Evolutionary conservation across 1,284 basidiomycete genomes (phyloP), one percentile per base, ranked within the genome.

Genomic region (Trametes hirsuta): DNA sequence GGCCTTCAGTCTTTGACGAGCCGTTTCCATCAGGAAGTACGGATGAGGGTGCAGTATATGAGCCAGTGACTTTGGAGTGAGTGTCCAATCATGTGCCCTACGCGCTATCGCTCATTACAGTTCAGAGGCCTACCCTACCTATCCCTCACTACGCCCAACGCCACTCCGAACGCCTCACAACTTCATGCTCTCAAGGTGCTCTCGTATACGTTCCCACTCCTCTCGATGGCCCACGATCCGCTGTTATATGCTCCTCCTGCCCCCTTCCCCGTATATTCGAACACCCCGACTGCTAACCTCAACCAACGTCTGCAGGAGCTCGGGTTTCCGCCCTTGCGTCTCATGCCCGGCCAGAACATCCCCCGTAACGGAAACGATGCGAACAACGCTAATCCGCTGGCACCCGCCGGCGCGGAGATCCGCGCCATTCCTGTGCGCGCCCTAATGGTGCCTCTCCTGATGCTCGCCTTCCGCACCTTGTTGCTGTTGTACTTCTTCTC

Each of bases 401-500:
- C 39, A 9, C 25, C 37, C 6, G 57, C 70, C 53, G 77, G 68
- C 61, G 59, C 69, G 58, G 80, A 81, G 51, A 72, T 83, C 59
- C 71, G 79, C 25, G 72, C 83, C 45, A 76, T 87, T 22, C 83
- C 82, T 3, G 59, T 88, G 41, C 83, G 86, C 24, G 85, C 88
- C 8, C 77, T 92, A 12, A 68, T 92, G 41, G 78, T 84, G 12
- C 88, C 91, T 0, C 70, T 93, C 10, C 66, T 88, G 47, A 82
- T 92, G 79, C 80, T 92, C 30, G 62, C 83, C 15, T 78, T 92
- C 69, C 86, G 91, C 50, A 90, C 87, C 0, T 68, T 85, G 14
- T 78, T 93, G 14, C 75, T 93, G 42, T 78, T 93, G 6, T 93
- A 91, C 71, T 91, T 93, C 74, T 87, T 93, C 67, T 86, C 87